Evolutionary conservation across 2,329 filamentous ascomycete species (phyloP).

Genomic region (Alternaria atra): DNA sequence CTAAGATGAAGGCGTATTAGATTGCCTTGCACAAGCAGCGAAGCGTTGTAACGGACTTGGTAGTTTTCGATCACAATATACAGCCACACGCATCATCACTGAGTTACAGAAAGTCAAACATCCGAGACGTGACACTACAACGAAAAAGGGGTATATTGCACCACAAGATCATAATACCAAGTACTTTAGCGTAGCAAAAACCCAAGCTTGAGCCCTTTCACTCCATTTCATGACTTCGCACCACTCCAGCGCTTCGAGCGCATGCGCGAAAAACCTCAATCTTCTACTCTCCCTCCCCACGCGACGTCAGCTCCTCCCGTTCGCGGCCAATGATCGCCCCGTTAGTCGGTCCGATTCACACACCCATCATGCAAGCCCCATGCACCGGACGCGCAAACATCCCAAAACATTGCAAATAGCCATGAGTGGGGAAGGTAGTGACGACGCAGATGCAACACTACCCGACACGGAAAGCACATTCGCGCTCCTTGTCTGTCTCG

Average conservation of each 20-base stretch:
- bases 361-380: conserved; percentile 1
- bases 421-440: conserved; percentile 1
- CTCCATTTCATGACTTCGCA: background rate
- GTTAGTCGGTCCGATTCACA: conserved; percentile 1
- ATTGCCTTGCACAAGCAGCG: background rate
- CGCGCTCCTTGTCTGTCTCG: background rate
- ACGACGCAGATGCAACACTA: background rate
- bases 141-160: background rate
- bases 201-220: background rate
- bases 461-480: background rate
- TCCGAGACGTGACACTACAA: background rate
- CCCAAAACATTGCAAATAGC: background rate
- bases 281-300: background rate
- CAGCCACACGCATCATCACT: background rate
- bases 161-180: background rate
- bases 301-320: background rate
- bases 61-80: background rate
- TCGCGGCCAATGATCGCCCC: background rate
- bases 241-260: background rate
- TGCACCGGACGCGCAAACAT: background rate
- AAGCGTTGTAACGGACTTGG: background rate
- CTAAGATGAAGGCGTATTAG: background rate
- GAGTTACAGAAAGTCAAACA: background rate
- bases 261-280: background rate
- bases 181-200: background rate